Evolutionary conservation across 352 stramenopile genomes (phyloP), one percentile per base, ranked within the genome.

Genomic region (Phytopythium chamaehyphon): DNA sequence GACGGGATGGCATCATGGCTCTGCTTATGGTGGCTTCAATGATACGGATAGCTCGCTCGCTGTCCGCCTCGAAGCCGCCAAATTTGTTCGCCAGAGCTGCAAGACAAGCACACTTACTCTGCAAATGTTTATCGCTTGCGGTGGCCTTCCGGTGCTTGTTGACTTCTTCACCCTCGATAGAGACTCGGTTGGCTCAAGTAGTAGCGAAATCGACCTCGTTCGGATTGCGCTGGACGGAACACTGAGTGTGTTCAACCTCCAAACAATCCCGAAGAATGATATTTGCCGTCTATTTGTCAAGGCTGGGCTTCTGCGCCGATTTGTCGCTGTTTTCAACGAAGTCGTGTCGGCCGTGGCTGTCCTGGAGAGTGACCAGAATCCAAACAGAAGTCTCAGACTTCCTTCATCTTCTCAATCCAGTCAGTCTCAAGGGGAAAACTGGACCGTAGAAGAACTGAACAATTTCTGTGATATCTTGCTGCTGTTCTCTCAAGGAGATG

Each of bases 251-350:
- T 98, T 97, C 56, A 75, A 81, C 8, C 75, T 97, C 3, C 90
- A 96, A 58, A 94, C 88, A 1, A 96, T 96, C 42, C 85, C 84
- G 3, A 96, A 96, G 51, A 95, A 96, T 59, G 91, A 98, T 49
- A 97, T 97, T 57, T 98, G 90, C 55, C 82, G 90, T 11, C 75
- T 98, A n/a, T 97, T 98, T 60, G 86, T 97, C 6, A 97, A 97
- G 57, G 81, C 93, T 0, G 90, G 90, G 0, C 59, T 98, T 10
- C 66, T 98, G 8, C 76, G 78, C 26, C 91, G 94, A 64, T 93
- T 97, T 40, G 75, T 96, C 36, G 57, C 81, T 1, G 83, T 96
- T 0, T 96, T 96, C 60, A 83, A 85, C 19, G 82, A 88, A 26
- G 86, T 95, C 40, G 66, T 85, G 16, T 47, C 57, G 0, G 61